These are phyloP conservation scores for Penicillium parvum DNA, from an alignment of 495 filamentous ascomycete species.

Conservation along the genomic window DNA sequence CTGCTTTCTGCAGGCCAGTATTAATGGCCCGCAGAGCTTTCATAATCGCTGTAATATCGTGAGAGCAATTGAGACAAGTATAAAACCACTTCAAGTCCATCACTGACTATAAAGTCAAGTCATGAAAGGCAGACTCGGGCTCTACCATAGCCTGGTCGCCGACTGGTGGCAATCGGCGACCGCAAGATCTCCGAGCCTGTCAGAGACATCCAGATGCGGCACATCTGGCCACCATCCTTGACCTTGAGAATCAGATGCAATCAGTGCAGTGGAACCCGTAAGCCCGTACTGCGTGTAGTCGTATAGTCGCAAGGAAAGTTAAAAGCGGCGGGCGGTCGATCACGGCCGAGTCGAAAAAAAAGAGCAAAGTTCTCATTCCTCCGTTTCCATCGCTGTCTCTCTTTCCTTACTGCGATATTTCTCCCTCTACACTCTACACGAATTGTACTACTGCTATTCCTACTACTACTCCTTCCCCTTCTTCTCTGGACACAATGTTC, in stretches of 20 bases:
- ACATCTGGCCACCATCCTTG: background rate
- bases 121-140: slow-evolving; percentile 1
- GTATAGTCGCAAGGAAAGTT: too few relatives aligned
- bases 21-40: background rate
- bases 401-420: background rate
- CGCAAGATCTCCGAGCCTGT: background rate
- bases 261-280: slow-evolving; percentile 8
- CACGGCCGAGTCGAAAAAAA: slow-evolving; percentile 15
- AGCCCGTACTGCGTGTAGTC: slow-evolving; percentile 7
- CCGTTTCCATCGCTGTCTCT: background rate
- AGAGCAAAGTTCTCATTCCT: too few relatives aligned
- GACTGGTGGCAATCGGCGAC: slow-evolving; percentile 13
- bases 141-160: slow-evolving; percentile 11
- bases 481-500: slow-evolving; percentile 16
- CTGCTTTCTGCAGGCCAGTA: background rate
- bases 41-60: background rate
- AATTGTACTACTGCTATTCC: too few relatives aligned
- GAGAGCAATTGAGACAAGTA: too few relatives aligned
- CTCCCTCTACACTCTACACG: background rate
- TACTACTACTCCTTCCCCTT: background rate
- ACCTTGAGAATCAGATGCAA: background rate
- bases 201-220: slow-evolving; percentile 4
- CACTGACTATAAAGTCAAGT: background rate
- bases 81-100: too few relatives aligned
- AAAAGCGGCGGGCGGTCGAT: slow-evolving; percentile 11